Conservation (phyloP, 441 rosid genomes). For the Euphorbia celastroides region DNA sequence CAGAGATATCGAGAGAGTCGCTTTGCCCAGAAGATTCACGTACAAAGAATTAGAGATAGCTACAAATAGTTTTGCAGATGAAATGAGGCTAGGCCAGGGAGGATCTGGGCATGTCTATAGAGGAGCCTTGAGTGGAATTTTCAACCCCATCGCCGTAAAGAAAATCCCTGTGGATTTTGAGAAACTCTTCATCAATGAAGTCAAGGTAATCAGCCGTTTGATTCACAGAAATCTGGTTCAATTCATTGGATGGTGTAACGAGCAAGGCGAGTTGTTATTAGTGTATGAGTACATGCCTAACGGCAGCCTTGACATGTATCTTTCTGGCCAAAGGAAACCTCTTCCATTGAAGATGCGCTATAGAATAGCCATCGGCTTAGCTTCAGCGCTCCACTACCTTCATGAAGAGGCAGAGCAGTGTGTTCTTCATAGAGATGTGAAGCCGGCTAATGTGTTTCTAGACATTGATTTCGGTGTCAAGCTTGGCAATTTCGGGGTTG, state of each 20-base stretch:
- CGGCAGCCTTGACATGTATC: slow-evolving; percentile 5
- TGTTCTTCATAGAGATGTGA: slow-evolving; percentile 7
- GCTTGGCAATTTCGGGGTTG: slow-evolving; percentile 4
- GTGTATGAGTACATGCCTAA: slow-evolving; percentile 6
- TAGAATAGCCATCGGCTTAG: slow-evolving; percentile 1
- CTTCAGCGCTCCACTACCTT: slow-evolving; percentile 8
- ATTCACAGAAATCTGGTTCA: slow-evolving; percentile 8
- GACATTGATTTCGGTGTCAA: not conserved
- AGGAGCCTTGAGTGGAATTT: slow-evolving; percentile 6
- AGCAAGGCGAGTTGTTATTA: not conserved
- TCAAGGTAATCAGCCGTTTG: slow-evolving; percentile 4
- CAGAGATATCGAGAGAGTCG: not conserved
- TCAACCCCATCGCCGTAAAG: slow-evolving; percentile 5
- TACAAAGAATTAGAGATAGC: not conserved
- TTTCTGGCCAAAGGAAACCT: not conserved
- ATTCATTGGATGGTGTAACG: slow-evolving; percentile 10
- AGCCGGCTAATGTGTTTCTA: slow-evolving; percentile 6
- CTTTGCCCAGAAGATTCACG: not conserved
- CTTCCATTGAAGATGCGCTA: not conserved
- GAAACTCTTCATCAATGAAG: slow-evolving; percentile 10
- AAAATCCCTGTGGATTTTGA: not conserved
- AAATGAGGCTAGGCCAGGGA: not conserved
- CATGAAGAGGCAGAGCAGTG: slow-evolving; percentile 1
- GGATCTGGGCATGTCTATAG: slow-evolving; percentile 7
- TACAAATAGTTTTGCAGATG: not conserved